These are phyloP conservation scores for Trametes punicea DNA, from an alignment of 768 basidiomycete genomes.

Conservation along the genomic window DNA sequence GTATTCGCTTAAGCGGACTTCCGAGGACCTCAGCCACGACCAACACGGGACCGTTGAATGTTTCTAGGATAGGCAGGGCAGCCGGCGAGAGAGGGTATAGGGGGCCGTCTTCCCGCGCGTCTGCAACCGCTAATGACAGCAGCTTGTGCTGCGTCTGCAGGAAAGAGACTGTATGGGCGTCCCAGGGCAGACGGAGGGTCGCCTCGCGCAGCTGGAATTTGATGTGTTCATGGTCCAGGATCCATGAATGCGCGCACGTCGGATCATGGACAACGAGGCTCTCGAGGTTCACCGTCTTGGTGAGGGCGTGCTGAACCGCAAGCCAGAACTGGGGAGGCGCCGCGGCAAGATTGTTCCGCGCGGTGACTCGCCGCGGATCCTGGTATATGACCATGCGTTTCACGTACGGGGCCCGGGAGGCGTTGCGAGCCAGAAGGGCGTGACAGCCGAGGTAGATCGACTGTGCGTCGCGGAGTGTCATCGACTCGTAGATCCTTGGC, in stretches of 20 bases:
- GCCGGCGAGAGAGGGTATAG: conserved; percentile 12
- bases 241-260: conserved; percentile 39
- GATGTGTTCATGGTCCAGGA: conserved; percentile 39
- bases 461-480: conserved; percentile 38
- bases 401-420: conserved; percentile 39
- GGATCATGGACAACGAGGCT: conserved; percentile 41
- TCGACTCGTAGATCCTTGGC: conserved; percentile 40
- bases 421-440: conserved; percentile 34
- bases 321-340: conserved; percentile 42
- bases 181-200: conserved; percentile 49
- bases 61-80: conserved; percentile 38
- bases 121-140: conserved; percentile 34
- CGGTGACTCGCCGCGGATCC: conserved; percentile 30
- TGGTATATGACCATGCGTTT: conserved; percentile 41
- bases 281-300: conserved; percentile 43
- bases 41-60: conserved; percentile 45
- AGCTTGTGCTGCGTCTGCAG: conserved; percentile 45
- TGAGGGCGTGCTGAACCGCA: conserved; percentile 40
- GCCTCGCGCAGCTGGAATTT: conserved; percentile 49
- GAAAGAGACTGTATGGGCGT: conserved; percentile 43
- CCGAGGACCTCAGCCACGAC: conserved; percentile 40
- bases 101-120: conserved; percentile 15
- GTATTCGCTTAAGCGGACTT: conserved; percentile 43
- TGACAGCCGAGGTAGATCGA: conserved; percentile 37
- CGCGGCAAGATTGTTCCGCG: conserved; percentile 10